A percentile compares a stretch with the other conserved stretches of the same genome.
phyloP scores from a whole-genome alignment of 2,329 filamentous ascomycete genomes.

The Cladosporium cucumerinum region DNA sequence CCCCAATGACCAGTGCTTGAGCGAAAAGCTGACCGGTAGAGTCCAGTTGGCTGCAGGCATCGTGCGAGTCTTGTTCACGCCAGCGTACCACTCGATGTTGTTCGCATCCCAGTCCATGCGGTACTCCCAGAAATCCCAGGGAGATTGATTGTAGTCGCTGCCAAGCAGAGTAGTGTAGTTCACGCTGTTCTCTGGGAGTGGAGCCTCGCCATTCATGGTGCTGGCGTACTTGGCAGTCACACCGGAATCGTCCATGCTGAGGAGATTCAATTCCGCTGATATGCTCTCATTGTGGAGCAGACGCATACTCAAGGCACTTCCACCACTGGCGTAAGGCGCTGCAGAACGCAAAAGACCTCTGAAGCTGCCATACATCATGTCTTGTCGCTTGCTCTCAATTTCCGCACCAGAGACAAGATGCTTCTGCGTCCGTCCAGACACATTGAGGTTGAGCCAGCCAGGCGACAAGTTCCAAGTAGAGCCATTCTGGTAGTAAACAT shows the following conservation, averaged over 20 bases:
- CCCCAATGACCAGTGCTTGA: slow-evolving; percentile 50
- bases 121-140: slow-evolving; percentile 47
- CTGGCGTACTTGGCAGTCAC: slow-evolving; percentile 39
- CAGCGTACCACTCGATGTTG: slow-evolving; percentile 42
- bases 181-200: slow-evolving; percentile 36
- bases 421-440: slow-evolving; percentile 32
- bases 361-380: slow-evolving; percentile 50
- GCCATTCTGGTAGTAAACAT: slow-evolving; percentile 37
- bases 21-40: slow-evolving; percentile 41
- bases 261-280: slow-evolving; percentile 42
- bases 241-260: slow-evolving; percentile 43
- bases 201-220: slow-evolving; percentile 40
- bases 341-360: slow-evolving; percentile 43
- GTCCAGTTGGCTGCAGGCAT: slow-evolving; percentile 14
- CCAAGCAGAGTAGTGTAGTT: slow-evolving; percentile 43
- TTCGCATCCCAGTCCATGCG: slow-evolving; percentile 49
- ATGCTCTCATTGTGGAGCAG: slow-evolving; percentile 46
- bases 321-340: slow-evolving; percentile 31
- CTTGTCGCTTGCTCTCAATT: slow-evolving; percentile 42
- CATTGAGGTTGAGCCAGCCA: slow-evolving; percentile 35
- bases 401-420: slow-evolving; percentile 46
- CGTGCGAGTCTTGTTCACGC: slow-evolving; percentile 31
- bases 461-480: slow-evolving; percentile 24
- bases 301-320: slow-evolving; percentile 47
- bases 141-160: slow-evolving; percentile 34